Evolutionary conservation across 164 flowering plant genomes (phyloP).

Genomic region (Vitis rupestris): DNA sequence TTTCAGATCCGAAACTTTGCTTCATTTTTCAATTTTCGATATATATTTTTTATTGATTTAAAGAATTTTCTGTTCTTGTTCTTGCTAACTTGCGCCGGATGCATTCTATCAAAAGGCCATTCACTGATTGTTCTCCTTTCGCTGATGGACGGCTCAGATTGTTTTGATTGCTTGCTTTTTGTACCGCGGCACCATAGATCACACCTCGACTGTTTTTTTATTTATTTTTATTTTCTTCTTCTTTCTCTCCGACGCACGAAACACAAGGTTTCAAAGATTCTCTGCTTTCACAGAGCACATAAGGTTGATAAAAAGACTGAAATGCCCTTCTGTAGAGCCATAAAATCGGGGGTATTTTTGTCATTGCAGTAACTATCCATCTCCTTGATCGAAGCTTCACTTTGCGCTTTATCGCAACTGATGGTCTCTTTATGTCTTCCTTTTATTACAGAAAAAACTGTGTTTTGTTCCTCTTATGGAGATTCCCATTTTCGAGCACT

Average conservation of each 20-base stretch:
- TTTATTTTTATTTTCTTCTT: too few relatives aligned
- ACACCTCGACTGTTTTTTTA: neutral
- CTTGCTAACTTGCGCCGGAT: constrained; percentile 8
- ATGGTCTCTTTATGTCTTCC: neutral
- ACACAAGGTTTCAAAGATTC: constrained; percentile 17
- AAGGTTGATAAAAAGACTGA: neutral
- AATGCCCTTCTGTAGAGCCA: neutral
- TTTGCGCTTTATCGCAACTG: constrained; percentile 13
- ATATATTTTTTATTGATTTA: too few relatives aligned
- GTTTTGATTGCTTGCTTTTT: neutral
- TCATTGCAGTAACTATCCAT: neutral
- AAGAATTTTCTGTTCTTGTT: neutral
- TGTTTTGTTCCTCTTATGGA: constrained; percentile 1
- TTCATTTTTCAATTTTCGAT: too few relatives aligned
- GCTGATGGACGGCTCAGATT: constrained; percentile 18
- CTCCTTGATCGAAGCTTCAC: constrained; percentile 15
- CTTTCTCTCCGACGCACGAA: constrained; percentile 12
- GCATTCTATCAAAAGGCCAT: neutral
- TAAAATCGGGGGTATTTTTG: constrained; percentile 4
- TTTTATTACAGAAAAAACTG: neutral
- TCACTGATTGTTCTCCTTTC: neutral
- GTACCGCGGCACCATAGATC: neutral
- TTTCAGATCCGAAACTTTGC: too few relatives aligned
- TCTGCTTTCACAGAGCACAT: neutral
- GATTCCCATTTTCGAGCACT: neutral